Percentiles rank a stretch among this genome's conserved stretches.
These are phyloP conservation scores for Vinca minor DNA, from an alignment of 257 asterid species.

Conservation along the genomic window DNA sequence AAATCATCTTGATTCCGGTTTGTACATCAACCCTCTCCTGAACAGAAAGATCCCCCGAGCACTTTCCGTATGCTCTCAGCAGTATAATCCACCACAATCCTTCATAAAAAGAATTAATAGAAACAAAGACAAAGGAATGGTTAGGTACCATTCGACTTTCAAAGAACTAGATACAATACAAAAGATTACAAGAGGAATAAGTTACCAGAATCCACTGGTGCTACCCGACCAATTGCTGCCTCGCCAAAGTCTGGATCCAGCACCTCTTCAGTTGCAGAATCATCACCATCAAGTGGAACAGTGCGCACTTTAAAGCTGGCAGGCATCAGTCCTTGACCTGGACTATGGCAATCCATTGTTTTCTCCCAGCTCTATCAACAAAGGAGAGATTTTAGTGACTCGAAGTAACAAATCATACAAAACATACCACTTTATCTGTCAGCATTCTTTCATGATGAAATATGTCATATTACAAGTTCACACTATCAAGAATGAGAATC, in stretches of 20 bases:
- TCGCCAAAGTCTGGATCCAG: conserved; percentile 92
- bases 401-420: neutral
- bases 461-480: neutral
- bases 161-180: neutral
- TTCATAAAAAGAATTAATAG: conserved; percentile 13
- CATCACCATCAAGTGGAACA: conserved; percentile 72
- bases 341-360: conserved; percentile 93
- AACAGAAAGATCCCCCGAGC: conserved; percentile 66
- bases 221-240: conserved; percentile 93
- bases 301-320: conserved; percentile 89
- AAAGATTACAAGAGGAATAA: neutral
- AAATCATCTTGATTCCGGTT: conserved; percentile 68
- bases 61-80: conserved; percentile 74
- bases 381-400: conserved; percentile 6
- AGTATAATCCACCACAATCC: conserved; percentile 85
- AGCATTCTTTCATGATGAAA: neutral
- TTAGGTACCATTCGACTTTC: neutral
- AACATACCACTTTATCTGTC: neutral
- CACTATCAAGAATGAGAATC: neutral
- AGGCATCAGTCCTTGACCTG: conserved; percentile 94
- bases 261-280: conserved; percentile 74
- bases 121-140: neutral
- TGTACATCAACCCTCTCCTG: conserved; percentile 75
- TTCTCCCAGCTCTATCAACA: conserved; percentile 75
- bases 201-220: conserved; percentile 89